These are phyloP conservation scores for Anthracocystis setariae DNA, from an alignment of 1,284 basidiomycete genomes.

Conservation along the genomic window DNA sequence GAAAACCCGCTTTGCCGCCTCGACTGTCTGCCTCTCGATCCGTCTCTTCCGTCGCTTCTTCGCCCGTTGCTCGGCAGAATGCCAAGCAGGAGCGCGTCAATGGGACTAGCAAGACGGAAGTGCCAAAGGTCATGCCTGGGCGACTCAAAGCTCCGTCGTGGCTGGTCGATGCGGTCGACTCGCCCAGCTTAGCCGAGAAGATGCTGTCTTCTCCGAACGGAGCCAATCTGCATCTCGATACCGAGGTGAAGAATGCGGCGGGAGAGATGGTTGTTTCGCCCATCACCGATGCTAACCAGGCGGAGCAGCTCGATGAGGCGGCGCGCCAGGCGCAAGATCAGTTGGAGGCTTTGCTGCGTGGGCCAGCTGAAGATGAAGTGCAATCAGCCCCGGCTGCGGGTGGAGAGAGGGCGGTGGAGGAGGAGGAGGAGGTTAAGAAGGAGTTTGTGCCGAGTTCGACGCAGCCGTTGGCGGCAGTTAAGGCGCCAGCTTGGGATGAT, in stretches of 20 bases:
- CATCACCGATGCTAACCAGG: slow-evolving; percentile 26
- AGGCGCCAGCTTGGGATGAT: slow-evolving; percentile 57
- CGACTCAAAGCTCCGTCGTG: slow-evolving; percentile 37
- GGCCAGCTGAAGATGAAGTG: slow-evolving; percentile 2
- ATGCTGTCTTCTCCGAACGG: slow-evolving; percentile 14
- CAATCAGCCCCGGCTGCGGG: no score
- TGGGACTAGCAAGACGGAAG: slow-evolving; percentile 9
- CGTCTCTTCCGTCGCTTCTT: neutral
- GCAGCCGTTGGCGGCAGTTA: slow-evolving; percentile 6
- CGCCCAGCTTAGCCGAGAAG: slow-evolving; percentile 26
- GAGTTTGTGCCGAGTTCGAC: neutral
- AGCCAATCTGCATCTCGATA: neutral
- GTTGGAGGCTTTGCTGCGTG: slow-evolving; percentile 43
- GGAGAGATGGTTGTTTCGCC: slow-evolving; percentile 20
- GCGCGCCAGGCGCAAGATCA: slow-evolving; percentile 35
- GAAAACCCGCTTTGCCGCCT: slow-evolving; percentile 19
- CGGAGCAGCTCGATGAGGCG: slow-evolving; percentile 38
- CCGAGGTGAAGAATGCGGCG: slow-evolving; percentile 5
- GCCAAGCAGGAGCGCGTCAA: neutral
- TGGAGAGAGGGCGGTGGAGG: neutral
- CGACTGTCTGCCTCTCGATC: slow-evolving; percentile 22
- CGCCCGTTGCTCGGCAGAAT: neutral
- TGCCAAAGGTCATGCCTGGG: slow-evolving; percentile 26
- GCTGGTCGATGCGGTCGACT: slow-evolving; percentile 42
- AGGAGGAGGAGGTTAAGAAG: slow-evolving; percentile 1